These are phyloP conservation scores for Spizellomyces sp. DNA, from an alignment of 192 early-diverging fungal genomes.

Conservation along the genomic window DNA sequence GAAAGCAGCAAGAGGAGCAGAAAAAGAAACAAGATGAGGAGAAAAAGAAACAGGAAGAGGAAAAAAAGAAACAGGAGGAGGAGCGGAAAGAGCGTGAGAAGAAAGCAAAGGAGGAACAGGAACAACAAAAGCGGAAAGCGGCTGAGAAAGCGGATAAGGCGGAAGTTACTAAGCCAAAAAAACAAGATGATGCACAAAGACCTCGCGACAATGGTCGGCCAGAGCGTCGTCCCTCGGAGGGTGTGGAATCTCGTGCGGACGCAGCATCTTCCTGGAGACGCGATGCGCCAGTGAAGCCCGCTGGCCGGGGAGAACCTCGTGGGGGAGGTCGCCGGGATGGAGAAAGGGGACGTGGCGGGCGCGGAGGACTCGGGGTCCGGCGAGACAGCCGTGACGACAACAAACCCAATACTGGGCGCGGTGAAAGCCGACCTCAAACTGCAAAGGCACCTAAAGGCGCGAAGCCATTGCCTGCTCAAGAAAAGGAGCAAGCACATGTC, in stretches of 20 bases:
- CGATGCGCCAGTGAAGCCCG: constrained; percentile 24
- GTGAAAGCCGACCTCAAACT: neutral
- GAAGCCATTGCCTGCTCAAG: constrained; percentile 13
- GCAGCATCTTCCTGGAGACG: constrained; percentile 26
- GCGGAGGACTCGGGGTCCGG: neutral
- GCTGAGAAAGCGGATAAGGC: constrained; percentile 5
- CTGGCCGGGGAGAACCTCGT: constrained; percentile 8
- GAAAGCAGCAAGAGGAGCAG: constrained; percentile 2
- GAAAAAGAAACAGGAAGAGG: constrained; percentile 1
- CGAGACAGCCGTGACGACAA: constrained; percentile 3
- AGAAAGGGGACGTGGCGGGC: constrained; percentile 22
- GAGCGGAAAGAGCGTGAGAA: neutral
- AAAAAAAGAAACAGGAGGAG: neutral
- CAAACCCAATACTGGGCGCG: neutral
- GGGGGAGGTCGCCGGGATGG: constrained; percentile 26
- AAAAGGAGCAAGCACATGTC: constrained; percentile 26
- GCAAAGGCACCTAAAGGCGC: neutral
- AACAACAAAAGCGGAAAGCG: neutral
- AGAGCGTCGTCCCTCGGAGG: neutral
- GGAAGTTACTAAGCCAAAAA: neutral
- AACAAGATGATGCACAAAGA: neutral
- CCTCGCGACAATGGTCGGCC: constrained; percentile 4
- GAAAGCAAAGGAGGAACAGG: constrained; percentile 1
- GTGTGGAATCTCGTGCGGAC: constrained; percentile 10
- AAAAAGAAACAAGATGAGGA: constrained; percentile 5